Base-by-base conservation (phyloP, 305 asterid species). In the Petunia hybrid region DNA sequence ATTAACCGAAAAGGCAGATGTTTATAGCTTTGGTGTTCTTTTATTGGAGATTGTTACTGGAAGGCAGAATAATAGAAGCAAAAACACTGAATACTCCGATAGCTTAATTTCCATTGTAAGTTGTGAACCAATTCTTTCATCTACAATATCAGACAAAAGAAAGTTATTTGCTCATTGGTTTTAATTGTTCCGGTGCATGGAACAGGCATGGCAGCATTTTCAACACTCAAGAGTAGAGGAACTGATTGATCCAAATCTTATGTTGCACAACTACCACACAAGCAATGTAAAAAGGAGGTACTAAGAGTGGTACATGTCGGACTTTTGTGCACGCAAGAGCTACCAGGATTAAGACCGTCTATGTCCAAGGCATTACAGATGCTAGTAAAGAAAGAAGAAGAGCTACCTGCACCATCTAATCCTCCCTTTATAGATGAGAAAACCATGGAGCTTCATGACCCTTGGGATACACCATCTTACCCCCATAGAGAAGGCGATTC, bases 11-110 rank as follows among this genome's bases (percentile, higher is more conserved):
- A 84, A 84, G 71, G 87, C 75, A 71, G 87, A 84, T 40, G 87
- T 84, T 43, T 84, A 84, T 62, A 84, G 87, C 81, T 84, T 70
- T 43, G 87, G 87, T 10, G 79, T 84, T 51, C 87, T 84, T 43
- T 73, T 84, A 79, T 55, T 84, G 41, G 87, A 84, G 77, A 84
- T 82, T 77, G 87, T 84, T 45, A 74, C 87, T 0, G 85, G 85
- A n/a, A 82, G 78, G 70, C 87, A 84, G 68, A 84, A 84, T 60
- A 84, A 73, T 12, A 84, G 64, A 57, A 81, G 85, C 81, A 78
- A 75, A 79, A 61, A 67, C 16, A 13, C 78, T 9, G 85, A 82
- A 55, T 82, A 78, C 81, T 42, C 83, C 1, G 85, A 79, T 61
- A 84, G 83, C 81, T 42, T 84, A 41, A 60, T 82, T 45, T 59